Base-by-base conservation (phyloP, 148 eudicot species). In the Pouteria glomerata region DNA sequence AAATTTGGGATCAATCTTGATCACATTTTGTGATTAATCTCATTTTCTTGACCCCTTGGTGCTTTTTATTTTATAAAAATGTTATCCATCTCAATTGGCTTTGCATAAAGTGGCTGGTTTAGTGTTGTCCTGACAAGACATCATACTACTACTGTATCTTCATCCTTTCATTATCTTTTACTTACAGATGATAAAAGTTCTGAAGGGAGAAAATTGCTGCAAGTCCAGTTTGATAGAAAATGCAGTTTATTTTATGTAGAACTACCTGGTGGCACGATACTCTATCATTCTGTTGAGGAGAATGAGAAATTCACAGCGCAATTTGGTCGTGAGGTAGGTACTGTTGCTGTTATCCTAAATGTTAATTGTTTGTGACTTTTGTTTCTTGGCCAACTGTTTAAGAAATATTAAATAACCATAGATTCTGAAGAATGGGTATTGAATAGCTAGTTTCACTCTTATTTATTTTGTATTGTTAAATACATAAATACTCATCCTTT, bases 251-350 rank as follows among this genome's bases (percentile, higher is more conserved):
- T 94, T 78, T 94, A 91, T 68, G 98, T 82, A 75, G 95, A 94
- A 79, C 83, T 93, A 57, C 97, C 92, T 73, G 97, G 88, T 62
- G 92, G 90, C 57, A 86, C 84, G 14, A 81, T 89, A 68, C 63
- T 93, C 63, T 85, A 76, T 50, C 97, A 89, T 81, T 55, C 84
- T 66, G 78, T 93, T 18, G 92, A 84, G 64, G 97, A 89, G 76
- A 84, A 85, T 77, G 89, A 89, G 74, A 82, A 85, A 73, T 94
- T 94, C 55, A 91, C 97, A 55, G 83, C 68, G 77, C 98, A 94
- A 73, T 94, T 94, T 74, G 98, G 97, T 27, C 97, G 98, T 45
- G 98, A 91, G 97, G 98, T 94, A 85, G 78, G 53, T 69, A 1
- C 26, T 30, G 67, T 44, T 72, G 26, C 58, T 48, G 42, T 37